phyloP scores from a whole-genome alignment of 768 basidiomycete genomes.

The Russula lepida region DNA sequence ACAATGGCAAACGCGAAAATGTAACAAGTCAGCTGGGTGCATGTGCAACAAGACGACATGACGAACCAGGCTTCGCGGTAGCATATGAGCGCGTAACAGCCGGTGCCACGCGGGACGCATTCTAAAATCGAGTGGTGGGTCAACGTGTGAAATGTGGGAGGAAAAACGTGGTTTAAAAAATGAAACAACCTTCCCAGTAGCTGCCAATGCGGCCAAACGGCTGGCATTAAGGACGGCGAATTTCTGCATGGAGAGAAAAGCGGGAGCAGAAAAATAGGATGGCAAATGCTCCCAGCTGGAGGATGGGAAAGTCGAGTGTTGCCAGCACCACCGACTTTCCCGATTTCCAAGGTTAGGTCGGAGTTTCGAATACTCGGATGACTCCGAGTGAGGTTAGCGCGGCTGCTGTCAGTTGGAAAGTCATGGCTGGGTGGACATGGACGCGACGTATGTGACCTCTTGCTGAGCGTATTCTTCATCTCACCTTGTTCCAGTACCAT shows the following conservation, averaged over 20 bases:
- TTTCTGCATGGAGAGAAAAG: constrained; percentile 57
- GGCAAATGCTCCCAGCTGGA: constrained; percentile 31
- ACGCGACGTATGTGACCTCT: constrained; percentile 11
- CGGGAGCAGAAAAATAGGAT: constrained; percentile 33
- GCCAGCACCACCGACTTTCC: constrained; percentile 24
- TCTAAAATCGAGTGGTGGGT: constrained; percentile 26
- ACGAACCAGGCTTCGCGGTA: constrained; percentile 92
- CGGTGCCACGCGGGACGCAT: constrained; percentile 37
- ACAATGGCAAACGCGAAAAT: constrained; percentile 21
- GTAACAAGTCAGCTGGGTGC: constrained; percentile 19
- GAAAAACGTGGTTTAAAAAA: constrained; percentile 18
- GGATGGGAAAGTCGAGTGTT: constrained; percentile 32
- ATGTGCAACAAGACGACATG: not conserved
- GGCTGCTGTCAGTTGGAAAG: not conserved
- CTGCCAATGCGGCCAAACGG: constrained; percentile 67
- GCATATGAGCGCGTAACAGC: constrained; percentile 80
- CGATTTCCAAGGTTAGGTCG: constrained; percentile 17
- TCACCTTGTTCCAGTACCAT: not conserved
- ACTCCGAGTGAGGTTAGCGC: not conserved
- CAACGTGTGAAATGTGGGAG: constrained; percentile 20
- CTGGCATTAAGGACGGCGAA: constrained; percentile 78
- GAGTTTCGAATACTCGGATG: constrained; percentile 15
- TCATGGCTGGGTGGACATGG: constrained; percentile 12
- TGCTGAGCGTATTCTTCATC: not conserved
- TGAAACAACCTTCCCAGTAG: constrained; percentile 49